Evolutionary conservation across 441 rosid species (phyloP).

Genomic region (Arabidopsis lyrata): DNA sequence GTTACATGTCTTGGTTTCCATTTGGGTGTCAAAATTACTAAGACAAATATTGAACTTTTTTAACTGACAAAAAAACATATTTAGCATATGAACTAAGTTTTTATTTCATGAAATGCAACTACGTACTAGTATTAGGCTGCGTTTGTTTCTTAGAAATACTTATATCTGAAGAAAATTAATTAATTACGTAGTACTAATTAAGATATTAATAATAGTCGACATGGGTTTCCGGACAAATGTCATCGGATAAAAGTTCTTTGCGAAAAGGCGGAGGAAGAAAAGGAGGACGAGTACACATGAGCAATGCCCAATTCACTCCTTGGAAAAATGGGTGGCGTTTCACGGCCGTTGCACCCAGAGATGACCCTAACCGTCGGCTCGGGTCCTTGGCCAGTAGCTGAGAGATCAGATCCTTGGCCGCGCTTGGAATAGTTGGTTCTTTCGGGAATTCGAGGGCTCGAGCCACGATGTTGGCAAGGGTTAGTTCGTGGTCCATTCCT

Average conservation of each 20-base stretch:
- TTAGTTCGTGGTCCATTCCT: slow-evolving; percentile 87
- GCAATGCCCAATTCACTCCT: slow-evolving; percentile 90
- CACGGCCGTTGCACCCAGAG: slow-evolving; percentile 80
- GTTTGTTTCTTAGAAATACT: not conserved
- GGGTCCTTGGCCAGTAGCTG: slow-evolving; percentile 82
- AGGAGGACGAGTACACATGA: slow-evolving; percentile 80
- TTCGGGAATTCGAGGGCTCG: slow-evolving; percentile 89
- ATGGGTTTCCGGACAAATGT: slow-evolving; percentile 65
- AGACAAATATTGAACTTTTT: not conserved
- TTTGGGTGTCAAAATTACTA: not conserved
- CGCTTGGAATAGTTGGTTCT: slow-evolving; percentile 62
- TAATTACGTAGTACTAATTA: slow-evolving; percentile 32
- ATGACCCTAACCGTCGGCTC: slow-evolving; percentile 68
- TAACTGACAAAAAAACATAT: not conserved
- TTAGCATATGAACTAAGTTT: not conserved
- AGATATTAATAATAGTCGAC: slow-evolving; percentile 71
- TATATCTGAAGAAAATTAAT: not conserved
- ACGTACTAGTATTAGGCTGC: not conserved
- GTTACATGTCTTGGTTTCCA: not conserved
- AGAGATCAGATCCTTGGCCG: slow-evolving; percentile 72
- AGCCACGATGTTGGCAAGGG: slow-evolving; percentile 87
- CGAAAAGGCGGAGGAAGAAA: slow-evolving; percentile 72
- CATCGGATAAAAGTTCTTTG: slow-evolving; percentile 64
- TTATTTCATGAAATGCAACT: not conserved
- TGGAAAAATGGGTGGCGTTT: slow-evolving; percentile 82